Evolutionary conservation across 208 protist genomes (phyloP).

Genomic region (Sergeia podlipaevii): DNA sequence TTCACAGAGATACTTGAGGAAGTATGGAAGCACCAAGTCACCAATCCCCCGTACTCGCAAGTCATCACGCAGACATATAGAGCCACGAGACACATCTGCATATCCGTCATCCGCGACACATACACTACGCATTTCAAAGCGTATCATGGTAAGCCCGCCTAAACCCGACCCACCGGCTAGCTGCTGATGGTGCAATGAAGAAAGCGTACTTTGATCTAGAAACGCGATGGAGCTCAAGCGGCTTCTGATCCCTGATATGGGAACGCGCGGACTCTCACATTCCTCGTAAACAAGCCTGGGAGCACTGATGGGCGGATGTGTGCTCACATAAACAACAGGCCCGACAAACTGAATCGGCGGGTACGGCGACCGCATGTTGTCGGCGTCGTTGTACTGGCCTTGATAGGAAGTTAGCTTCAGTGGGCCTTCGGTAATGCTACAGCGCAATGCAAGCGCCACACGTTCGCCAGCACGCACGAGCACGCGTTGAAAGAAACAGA

Average conservation of each 20-base stretch:
- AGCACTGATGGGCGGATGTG: conserved; percentile 49
- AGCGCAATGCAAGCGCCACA: conserved; percentile 46
- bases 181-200: too few relatives aligned
- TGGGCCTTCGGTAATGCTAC: conserved; percentile 59
- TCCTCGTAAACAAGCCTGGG: conserved; percentile 16
- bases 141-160: conserved; percentile 22
- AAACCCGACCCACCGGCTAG: not conserved
- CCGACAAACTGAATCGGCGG: conserved; percentile 71
- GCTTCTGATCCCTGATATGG: not conserved
- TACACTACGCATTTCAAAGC: conserved; percentile 69
- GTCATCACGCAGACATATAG: conserved; percentile 7
- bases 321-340: conserved; percentile 60
- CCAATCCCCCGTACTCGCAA: not conserved
- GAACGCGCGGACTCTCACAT: not conserved
- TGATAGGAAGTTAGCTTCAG: conserved; percentile 75
- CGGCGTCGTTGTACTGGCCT: conserved; percentile 80
- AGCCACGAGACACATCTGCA: conserved; percentile 15
- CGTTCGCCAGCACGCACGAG: conserved; percentile 62
- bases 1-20: conserved; percentile 68
- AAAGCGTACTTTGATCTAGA: not conserved
- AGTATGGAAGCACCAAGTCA: conserved; percentile 63
- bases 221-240: conserved; percentile 7
- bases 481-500: conserved; percentile 82
- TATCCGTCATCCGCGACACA: conserved; percentile 8
- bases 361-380: conserved; percentile 76